Evolutionary conservation across 345 rosid species (phyloP).

Genomic region (Syzygium oleosum): DNA sequence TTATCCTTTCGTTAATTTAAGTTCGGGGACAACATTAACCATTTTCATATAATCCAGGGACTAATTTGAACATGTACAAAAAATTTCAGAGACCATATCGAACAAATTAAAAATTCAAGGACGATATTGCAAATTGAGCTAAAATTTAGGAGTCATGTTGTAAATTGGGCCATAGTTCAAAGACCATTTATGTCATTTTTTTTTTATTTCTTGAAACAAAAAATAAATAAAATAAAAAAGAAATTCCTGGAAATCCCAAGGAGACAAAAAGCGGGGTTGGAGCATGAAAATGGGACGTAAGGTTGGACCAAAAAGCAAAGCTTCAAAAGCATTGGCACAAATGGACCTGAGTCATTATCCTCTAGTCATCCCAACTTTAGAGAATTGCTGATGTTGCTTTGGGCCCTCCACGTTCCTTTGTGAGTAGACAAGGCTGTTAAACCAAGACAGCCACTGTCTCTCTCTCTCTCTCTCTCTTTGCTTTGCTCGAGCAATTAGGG

Average conservation of each 20-base stretch:
- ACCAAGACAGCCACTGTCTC: not conserved
- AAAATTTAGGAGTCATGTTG: too few species aligned
- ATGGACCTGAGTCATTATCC: not conserved
- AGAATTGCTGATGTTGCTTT: not conserved
- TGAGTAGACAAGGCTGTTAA: not conserved
- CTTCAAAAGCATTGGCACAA: not conserved
- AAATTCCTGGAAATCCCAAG: not conserved
- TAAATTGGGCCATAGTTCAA: too few species aligned
- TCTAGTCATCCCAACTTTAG: not conserved
- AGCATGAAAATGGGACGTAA: not conserved
- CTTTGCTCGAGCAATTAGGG: not conserved
- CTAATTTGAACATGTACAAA: too few species aligned
- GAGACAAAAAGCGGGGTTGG: not conserved
- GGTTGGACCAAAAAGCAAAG: not conserved
- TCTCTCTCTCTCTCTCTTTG: not conserved
- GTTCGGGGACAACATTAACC: too few species aligned
- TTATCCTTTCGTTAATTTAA: too few species aligned
- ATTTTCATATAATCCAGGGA: too few species aligned
- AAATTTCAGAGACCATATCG: too few species aligned
- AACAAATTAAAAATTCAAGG: too few species aligned
- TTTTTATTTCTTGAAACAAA: not conserved
- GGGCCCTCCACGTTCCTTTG: not conserved
- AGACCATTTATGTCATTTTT: too few species aligned
- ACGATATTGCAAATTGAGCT: too few species aligned
- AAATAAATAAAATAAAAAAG: fast-evolving